A percentile compares a stretch with the other conserved stretches of the same genome.
phyloP scores from a whole-genome alignment of 2,329 filamentous ascomycete species.

The Aspergillus sp. region DNA sequence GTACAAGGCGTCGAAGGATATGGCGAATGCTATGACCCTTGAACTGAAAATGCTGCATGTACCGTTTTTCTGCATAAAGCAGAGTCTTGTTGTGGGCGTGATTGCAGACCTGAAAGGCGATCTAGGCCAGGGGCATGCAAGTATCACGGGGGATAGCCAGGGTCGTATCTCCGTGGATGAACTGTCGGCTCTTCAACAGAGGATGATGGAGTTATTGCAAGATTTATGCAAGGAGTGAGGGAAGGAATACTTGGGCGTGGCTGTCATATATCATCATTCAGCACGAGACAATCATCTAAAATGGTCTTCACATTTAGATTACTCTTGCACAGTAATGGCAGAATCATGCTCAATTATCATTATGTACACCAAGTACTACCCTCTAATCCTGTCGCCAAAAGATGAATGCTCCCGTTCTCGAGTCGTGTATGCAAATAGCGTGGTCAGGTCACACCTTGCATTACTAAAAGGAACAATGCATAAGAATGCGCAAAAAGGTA shows the following conservation, averaged over 20 bases:
- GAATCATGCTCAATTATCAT: conserved; percentile 19
- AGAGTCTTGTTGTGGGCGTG: conserved; percentile 40
- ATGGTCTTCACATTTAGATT: not conserved
- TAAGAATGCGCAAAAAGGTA: conserved; percentile 10
- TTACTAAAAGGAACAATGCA: not conserved
- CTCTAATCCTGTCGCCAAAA: conserved; percentile 27
- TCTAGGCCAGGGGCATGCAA: not conserved
- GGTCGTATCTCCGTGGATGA: conserved; percentile 46
- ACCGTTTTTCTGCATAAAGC: conserved; percentile 63
- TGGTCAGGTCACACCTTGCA: not conserved
- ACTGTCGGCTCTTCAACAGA: conserved; percentile 49
- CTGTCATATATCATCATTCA: not conserved
- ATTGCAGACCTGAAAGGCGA: not conserved
- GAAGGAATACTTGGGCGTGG: not conserved
- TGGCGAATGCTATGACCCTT: conserved; percentile 61
- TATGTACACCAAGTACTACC: conserved; percentile 29
- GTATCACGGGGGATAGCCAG: not conserved
- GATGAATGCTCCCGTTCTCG: conserved; percentile 19
- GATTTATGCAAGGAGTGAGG: conserved; percentile 52
- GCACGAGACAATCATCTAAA: not conserved
- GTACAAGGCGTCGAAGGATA: conserved; percentile 61
- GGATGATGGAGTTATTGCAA: conserved; percentile 56
- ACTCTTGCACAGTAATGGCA: not conserved
- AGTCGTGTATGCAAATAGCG: conserved; percentile 22
- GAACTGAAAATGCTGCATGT: conserved; percentile 63